phyloP scores from a whole-genome alignment of 2,329 filamentous ascomycete genomes.

The Clonostachys chloroleuca region DNA sequence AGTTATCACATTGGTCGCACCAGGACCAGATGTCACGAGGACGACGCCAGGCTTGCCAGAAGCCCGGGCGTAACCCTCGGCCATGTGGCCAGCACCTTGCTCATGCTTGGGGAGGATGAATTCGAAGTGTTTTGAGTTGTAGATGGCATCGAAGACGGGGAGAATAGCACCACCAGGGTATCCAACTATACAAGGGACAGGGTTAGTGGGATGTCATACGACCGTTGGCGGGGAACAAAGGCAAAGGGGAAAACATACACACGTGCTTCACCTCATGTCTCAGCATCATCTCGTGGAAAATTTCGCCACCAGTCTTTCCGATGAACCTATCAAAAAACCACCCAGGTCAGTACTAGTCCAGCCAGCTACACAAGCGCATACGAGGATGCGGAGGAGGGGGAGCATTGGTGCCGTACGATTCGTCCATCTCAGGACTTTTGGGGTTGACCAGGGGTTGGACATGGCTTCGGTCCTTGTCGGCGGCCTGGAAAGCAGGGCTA shows the following conservation, averaged over 20 bases:
- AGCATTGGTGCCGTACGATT: constrained; percentile 58
- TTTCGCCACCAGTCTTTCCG: constrained; percentile 91
- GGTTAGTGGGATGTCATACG: background rate
- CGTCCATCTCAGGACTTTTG: constrained; percentile 64
- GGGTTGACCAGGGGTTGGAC: constrained; percentile 65
- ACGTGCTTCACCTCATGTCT: constrained; percentile 88
- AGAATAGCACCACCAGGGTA: constrained; percentile 96
- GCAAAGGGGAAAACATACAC: constrained; percentile 57
- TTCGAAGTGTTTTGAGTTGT: constrained; percentile 95
- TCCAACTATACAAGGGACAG: constrained; percentile 48
- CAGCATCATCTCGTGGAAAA: constrained; percentile 99
- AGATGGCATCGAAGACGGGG: constrained; percentile 97
- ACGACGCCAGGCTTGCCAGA: constrained; percentile 94
- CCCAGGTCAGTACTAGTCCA: background rate
- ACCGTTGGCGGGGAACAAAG: background rate
- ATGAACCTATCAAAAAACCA: constrained; percentile 60
- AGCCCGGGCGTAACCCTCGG: constrained; percentile 91
- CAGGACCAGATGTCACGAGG: constrained; percentile 92
- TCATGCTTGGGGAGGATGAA: constrained; percentile 95
- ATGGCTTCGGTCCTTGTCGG: constrained; percentile 47
- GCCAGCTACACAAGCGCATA: background rate
- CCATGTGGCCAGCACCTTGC: constrained; percentile 98
- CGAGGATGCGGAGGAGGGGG: background rate
- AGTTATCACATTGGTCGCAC: constrained; percentile 93
- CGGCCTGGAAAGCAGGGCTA: constrained; percentile 56